phyloP scores from a whole-genome alignment of 257 asterid species.

The Lantana camara region DNA sequence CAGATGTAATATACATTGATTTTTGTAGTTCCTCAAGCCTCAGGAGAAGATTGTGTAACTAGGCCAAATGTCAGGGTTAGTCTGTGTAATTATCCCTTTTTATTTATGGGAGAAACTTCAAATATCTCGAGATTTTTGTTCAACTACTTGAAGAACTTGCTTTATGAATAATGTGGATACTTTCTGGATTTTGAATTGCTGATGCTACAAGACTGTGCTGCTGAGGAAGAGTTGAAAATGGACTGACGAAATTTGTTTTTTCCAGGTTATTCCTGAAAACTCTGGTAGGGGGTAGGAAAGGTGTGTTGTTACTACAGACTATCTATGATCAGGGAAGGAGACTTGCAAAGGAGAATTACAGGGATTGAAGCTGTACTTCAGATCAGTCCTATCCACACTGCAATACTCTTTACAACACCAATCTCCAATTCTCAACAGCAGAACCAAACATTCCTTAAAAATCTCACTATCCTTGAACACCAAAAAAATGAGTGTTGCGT shows the following conservation, averaged over 20 bases:
- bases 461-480: constrained; percentile 49
- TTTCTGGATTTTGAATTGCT: constrained; percentile 24
- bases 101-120: too few species aligned
- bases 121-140: constrained; percentile 2
- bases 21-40: too few species aligned
- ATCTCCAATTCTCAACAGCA: constrained; percentile 78
- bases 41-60: too few species aligned
- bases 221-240: constrained; percentile 72
- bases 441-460: constrained; percentile 50
- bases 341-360: too few species aligned
- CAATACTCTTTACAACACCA: constrained; percentile 74
- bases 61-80: too few species aligned
- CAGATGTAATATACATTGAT: too few species aligned
- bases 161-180: constrained; percentile 16
- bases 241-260: too few species aligned
- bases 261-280: too few species aligned
- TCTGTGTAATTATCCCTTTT: too few species aligned
- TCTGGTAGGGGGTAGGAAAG: too few species aligned
- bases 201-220: constrained; percentile 49
- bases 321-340: too few species aligned
- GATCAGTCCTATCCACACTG: constrained; percentile 51
- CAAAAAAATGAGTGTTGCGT: constrained; percentile 64
- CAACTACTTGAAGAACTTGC: constrained; percentile 21
- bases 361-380: constrained; percentile 62
- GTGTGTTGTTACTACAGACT: too few species aligned